Evolutionary conservation across 2,329 filamentous ascomycete species (phyloP), one percentile per base, ranked within the genome.

Genomic region (Verticillium nubilum): DNA sequence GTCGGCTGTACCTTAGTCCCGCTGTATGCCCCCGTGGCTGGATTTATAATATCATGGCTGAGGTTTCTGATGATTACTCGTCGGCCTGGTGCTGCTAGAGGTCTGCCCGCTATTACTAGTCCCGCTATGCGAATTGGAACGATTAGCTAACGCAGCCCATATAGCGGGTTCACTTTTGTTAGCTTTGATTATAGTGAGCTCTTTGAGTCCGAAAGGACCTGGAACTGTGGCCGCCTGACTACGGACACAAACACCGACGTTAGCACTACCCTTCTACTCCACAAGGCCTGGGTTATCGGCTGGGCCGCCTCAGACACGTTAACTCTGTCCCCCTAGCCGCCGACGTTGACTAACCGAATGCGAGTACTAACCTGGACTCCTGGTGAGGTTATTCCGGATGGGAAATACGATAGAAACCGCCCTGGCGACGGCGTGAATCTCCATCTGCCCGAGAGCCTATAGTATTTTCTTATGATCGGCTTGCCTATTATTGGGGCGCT

Each of bases 21-120:
- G 59, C 50, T 7, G 61, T 62, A 17, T 62, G 61, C 19, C 59
- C 61, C 2, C 13, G 54, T 2, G 57, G 52, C 2, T 62, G 59
- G 61, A 25, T 27, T 3, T 62, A 62, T n/a, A 12, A 37, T n/a
- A 19, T 12, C 37, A 61, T 62, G 57, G 47, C 56, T 25, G 12
- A 37, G 25, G 9, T 1, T 6, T 29, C 15, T 1, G n/a, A 12
- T 10, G 47, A 23, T 4, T 27, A 25, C 15, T 62, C 59, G 15
- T 57, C 61, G 42, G 61, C 59, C n/a, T 12, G 31, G 26, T 62
- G 59, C 59, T 62, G 59, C 25, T 15, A 50, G 15, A 56, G 47
- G 54, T 62, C 12, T 2, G 56, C 27, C 31, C 42, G 9, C 15
- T 17, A 19, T 10, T 12, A 2, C 26, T 9, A 3, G 2, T 29